Base-by-base conservation (phyloP, 176 grass and related monocot genomes). In the Oryza officinalis region DNA sequence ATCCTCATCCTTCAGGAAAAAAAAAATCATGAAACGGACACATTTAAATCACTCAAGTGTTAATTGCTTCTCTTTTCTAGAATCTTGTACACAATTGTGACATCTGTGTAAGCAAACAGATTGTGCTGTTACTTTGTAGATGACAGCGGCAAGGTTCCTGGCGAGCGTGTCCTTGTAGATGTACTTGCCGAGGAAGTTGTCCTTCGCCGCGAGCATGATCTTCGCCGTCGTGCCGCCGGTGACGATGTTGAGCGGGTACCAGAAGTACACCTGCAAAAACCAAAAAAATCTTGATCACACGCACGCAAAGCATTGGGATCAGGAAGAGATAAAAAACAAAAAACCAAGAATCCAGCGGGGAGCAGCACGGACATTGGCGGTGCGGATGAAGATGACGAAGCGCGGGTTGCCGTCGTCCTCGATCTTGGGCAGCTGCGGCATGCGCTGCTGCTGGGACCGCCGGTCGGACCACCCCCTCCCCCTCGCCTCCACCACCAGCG, bases 171-270 rank as follows among this genome's bases (percentile, higher is more conserved):
- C 92, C 82, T 92, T 93, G 89, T 99, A 99, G 32, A 99, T 88
- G 79, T 94, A 99, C 86, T 99, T 99, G 67, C 96, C 96, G 31
- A 99, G 81, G 84, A 99, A 96, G 83, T 91, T 99, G 72, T 96
- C 93, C 87, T 99, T 99, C 26, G 96, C 96, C 3, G 89, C 89
- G 75, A 96, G 91, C 89, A 99, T 93, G 50, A 99, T 94, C 93
- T 99, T 99, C 63, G 96, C 96, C 61, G 96, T 99, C 50, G 96
- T 93, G 63, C 96, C 96, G 54, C 96, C 93, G 50, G 87, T 82
- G 67, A 99, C 47, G 54, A 99, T 26, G 83, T 92, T 94, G 72
- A 99, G 87, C n/a, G 96, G 96, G 67, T 95, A 99, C 96, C 96
- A 99, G 35, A 96, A 90, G 85, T 94, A 95, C 63, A 99, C 89